Evolutionary conservation across 202 grass and related monocot genomes (phyloP).

Genomic region (Elaeis oleifera): DNA sequence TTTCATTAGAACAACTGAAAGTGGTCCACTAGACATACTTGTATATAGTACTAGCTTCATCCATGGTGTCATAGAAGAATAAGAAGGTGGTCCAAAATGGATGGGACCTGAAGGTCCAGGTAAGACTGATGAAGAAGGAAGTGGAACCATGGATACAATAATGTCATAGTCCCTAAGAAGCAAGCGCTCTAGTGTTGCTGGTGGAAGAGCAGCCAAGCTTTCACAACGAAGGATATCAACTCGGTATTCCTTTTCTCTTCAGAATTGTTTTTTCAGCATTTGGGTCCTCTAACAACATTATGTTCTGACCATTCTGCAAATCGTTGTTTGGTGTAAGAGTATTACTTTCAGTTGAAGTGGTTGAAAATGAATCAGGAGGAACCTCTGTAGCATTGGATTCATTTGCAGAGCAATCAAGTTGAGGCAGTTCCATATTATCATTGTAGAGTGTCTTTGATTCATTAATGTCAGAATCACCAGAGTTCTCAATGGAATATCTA

Average conservation of each 20-base stretch:
- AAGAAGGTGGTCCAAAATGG: constrained; percentile 92
- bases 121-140: constrained; percentile 83
- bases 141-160: constrained; percentile 91
- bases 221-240: constrained; percentile 96
- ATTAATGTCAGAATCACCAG: constrained; percentile 1
- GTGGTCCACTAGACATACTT: constrained; percentile 60
- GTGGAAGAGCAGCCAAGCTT: constrained; percentile 89
- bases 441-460: background rate
- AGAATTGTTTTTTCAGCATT: constrained; percentile 28
- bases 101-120: constrained; percentile 67
- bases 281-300: constrained; percentile 26
- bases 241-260: constrained; percentile 68
- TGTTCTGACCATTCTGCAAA: constrained; percentile 17
- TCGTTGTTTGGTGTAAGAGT: constrained; percentile 15
- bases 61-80: constrained; percentile 94
- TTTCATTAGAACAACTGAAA: constrained; percentile 92
- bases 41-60: constrained; percentile 95
- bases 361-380: constrained; percentile 10
- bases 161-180: constrained; percentile 94
- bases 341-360: constrained; percentile 22
- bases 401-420: constrained; percentile 11
- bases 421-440: constrained; percentile 23
- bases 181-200: constrained; percentile 67
- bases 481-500: constrained; percentile 24
- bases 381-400: constrained; percentile 30